phyloP scores from a whole-genome alignment of 306 rosid genomes.

The Begonia fuchsioides region DNA sequence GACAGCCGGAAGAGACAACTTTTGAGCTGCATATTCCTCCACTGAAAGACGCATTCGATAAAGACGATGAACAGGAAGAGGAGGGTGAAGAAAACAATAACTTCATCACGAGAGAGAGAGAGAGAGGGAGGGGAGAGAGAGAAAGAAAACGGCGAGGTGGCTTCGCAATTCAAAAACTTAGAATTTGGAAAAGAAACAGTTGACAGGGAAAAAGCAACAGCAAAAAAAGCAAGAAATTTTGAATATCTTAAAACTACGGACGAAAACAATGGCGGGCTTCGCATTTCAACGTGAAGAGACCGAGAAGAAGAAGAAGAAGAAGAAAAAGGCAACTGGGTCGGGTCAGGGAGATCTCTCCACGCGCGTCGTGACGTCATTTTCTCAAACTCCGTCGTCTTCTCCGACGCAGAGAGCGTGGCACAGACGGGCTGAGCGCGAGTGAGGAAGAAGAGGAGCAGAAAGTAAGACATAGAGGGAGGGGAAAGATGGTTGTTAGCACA shows the following conservation, averaged over 20 bases:
- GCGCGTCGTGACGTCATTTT: constrained; percentile 41
- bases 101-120: constrained; percentile 40
- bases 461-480: neutral
- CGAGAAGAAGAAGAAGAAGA: too few relatives aligned
- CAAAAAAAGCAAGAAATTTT: constrained; percentile 9
- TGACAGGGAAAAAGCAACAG: constrained; percentile 5
- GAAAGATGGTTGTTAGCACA: too few relatives aligned
- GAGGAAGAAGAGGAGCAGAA: neutral
- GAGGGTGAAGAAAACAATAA: constrained; percentile 26
- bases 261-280: constrained; percentile 64
- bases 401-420: neutral
- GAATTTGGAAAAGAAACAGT: neutral
- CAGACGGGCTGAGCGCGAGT: neutral
- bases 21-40: too few relatives aligned
- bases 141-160: neutral
- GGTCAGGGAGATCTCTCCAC: constrained; percentile 33
- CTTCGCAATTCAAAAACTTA: neutral
- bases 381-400: constrained; percentile 5
- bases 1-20: constrained; percentile 40
- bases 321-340: neutral
- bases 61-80: constrained; percentile 27
- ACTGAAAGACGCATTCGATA: too few relatives aligned
- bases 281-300: constrained; percentile 44
- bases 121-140: too few relatives aligned
- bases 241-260: constrained; percentile 8